These are phyloP conservation scores for Mrakia gelida DNA, from an alignment of 768 basidiomycete species.

Conservation along the genomic window DNA sequence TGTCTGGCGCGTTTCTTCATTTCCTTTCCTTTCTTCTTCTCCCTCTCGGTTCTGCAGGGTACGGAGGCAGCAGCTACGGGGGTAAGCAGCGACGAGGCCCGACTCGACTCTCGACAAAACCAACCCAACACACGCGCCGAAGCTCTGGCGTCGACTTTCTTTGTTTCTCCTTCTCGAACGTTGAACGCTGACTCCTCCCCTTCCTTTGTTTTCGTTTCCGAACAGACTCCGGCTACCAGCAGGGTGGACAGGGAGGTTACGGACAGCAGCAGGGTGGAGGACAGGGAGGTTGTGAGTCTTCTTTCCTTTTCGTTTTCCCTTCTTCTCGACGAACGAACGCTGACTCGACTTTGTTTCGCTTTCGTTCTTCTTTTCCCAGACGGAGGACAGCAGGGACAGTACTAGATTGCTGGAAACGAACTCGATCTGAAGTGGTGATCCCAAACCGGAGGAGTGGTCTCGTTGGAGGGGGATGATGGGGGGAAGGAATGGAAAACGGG, in stretches of 20 bases:
- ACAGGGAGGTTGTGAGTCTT: constrained; percentile 20
- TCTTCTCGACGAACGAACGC: neutral
- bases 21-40: neutral
- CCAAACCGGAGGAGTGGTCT: neutral
- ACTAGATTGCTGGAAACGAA: neutral
- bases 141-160: constrained; percentile 1
- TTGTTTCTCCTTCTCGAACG: neutral
- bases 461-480: neutral
- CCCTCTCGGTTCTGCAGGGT: neutral
- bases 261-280: constrained; percentile 23
- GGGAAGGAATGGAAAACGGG: neutral
- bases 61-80: neutral
- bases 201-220: neutral
- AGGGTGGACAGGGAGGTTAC: constrained; percentile 29
- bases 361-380: neutral
- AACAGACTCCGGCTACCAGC: constrained; percentile 8
- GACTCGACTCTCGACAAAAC: too few species aligned
- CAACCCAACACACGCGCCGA: neutral
- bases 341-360: neutral
- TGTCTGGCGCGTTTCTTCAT: constrained; percentile 14
- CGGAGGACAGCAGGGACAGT: constrained; percentile 16
- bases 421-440: neutral
- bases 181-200: neutral
- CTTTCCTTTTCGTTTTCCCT: too few species aligned
- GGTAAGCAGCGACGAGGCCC: too few species aligned